phyloP scores from a whole-genome alignment of 441 rosid genomes.

The Biscutella auriculata region DNA sequence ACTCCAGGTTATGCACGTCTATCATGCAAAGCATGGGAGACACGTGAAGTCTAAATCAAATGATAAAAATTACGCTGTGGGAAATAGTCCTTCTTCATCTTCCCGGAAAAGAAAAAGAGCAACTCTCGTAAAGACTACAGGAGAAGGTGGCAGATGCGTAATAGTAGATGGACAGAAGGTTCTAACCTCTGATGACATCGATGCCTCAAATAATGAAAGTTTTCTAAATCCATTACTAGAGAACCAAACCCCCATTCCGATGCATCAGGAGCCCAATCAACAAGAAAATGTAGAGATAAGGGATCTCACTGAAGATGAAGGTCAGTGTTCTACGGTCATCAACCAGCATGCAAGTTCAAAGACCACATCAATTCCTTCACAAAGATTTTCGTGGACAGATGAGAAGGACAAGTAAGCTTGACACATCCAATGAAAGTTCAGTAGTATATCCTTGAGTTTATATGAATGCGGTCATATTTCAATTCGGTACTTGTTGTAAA shows the following conservation, averaged over 20 bases:
- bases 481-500: not conserved
- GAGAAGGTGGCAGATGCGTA: slow-evolving; percentile 27
- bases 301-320: slow-evolving; percentile 36
- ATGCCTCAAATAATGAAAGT: slow-evolving; percentile 25
- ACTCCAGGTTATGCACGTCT: slow-evolving; percentile 71
- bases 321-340: slow-evolving; percentile 31
- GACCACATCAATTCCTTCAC: slow-evolving; percentile 37
- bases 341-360: slow-evolving; percentile 36
- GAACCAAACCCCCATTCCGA: slow-evolving; percentile 24
- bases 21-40: slow-evolving; percentile 46
- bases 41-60: slow-evolving; percentile 31
- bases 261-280: slow-evolving; percentile 27
- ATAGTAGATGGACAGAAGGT: slow-evolving; percentile 12
- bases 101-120: slow-evolving; percentile 52
- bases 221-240: slow-evolving; percentile 22
- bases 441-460: not conserved
- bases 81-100: slow-evolving; percentile 25
- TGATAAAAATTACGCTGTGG: slow-evolving; percentile 18
- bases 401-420: slow-evolving; percentile 68
- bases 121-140: slow-evolving; percentile 25
- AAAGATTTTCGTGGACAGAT: slow-evolving; percentile 78
- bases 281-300: slow-evolving; percentile 27
- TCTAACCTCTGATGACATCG: slow-evolving; percentile 23
- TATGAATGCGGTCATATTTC: not conserved
- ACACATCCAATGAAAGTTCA: slow-evolving; percentile 3